Base-by-base conservation (phyloP, 1,284 basidiomycete species). In the Papiliotrema terrestris region DNA sequence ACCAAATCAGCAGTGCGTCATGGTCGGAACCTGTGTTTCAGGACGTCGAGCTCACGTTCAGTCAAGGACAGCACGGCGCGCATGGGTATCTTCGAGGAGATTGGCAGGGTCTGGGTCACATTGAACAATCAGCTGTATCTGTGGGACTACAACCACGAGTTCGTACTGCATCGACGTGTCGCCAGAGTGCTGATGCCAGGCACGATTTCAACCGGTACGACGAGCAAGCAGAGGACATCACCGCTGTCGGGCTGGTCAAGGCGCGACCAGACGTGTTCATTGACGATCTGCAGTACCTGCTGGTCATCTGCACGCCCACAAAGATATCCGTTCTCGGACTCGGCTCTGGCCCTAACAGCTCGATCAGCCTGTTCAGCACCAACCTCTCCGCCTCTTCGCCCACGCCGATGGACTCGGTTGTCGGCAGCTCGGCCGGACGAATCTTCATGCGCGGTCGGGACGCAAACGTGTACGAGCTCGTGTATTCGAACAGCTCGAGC, bases 131-230 rank as follows among this genome's bases (percentile, higher is more conserved):
- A 91, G 67, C 81, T 99, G 41, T 92, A 96, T 69, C 80, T 99
- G 26, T 98, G 96, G 96, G 91, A 98, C 76, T 99, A 98, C 75
- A 80, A 86, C 49, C 90, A 96, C 68, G 90, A 90, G 87, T 91
- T 67, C 59, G 85, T 80, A 35, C 17, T 20, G 44, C 51, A 52
- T 13, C n/a, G 14, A 14, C n/a, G 3, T 39, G 19, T 15, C 5
- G 35, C 17, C 6, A 48, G 38, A 5, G 26, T 2, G 26, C 46
- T 36, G 51, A 51, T 51, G 8, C 11, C 42, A 71, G 73, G 3
- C 73, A 68, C n/a, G 71, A 73, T 35, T 69, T 67, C 45, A 73
- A 65, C 55, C 90, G 91, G 23, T 96, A 91, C 71, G 86, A 89
- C 56, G 91, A 96, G 72, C 89, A 95, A 67, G 84, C 88, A n/a